Evolutionary conservation across 768 basidiomycete genomes (phyloP).

Genomic region (Cyclocybe aegerita): DNA sequence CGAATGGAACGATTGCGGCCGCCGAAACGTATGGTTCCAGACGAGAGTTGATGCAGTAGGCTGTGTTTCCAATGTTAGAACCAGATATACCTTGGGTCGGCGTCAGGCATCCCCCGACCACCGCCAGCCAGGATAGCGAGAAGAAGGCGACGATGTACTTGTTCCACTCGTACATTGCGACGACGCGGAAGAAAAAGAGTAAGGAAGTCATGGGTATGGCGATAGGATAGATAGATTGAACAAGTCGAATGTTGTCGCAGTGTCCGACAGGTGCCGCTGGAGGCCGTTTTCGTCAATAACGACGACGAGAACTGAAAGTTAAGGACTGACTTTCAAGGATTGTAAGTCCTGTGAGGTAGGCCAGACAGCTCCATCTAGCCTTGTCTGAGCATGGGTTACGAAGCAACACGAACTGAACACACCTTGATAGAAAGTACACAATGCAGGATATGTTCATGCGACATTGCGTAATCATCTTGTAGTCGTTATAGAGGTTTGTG

Average conservation of each 20-base stretch:
- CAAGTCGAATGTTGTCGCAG: constrained; percentile 3
- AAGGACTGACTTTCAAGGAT: constrained; percentile 10
- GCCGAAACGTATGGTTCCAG: constrained; percentile 14
- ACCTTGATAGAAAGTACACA: constrained; percentile 25
- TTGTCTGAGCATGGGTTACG: neutral
- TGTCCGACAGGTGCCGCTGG: constrained; percentile 16
- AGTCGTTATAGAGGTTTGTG: constrained; percentile 19
- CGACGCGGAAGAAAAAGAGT: constrained; percentile 27
- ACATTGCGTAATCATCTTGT: constrained; percentile 16
- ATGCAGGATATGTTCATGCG: constrained; percentile 16
- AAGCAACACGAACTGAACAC: neutral
- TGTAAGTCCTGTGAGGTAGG: constrained; percentile 8
- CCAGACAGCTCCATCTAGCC: constrained; percentile 4
- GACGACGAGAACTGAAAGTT: no score
- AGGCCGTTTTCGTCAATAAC: neutral
- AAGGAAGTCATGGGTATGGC: constrained; percentile 17
- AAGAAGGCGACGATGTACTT: constrained; percentile 18
- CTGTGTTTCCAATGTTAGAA: constrained; percentile 16
- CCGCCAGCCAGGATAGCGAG: constrained; percentile 26
- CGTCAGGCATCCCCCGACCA: constrained; percentile 22
- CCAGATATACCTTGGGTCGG: constrained; percentile 19
- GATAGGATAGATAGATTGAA: constrained; percentile 15
- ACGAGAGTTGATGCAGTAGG: constrained; percentile 20
- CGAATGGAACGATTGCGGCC: constrained; percentile 16
- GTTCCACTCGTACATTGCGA: constrained; percentile 21